Conservation (phyloP, 805 yeast genomes). For the Candida germanica region DNA sequence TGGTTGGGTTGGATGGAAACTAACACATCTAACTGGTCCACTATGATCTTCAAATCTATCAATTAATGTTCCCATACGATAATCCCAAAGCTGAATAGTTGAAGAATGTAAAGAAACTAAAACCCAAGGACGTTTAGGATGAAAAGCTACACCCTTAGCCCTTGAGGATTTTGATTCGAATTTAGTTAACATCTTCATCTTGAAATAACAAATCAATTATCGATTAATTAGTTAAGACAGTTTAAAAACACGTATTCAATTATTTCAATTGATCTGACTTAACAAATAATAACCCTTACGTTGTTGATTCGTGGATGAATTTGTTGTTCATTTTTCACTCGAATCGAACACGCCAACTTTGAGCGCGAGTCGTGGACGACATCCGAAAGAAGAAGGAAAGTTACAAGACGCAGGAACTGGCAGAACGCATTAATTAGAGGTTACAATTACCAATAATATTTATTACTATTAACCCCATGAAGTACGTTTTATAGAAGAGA, state of each 20-base stretch:
- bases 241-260: slow-evolving; percentile 3
- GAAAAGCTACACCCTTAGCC: slow-evolving; percentile 97
- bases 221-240: too few species aligned
- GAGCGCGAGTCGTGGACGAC: neutral
- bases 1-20: slow-evolving; percentile 97
- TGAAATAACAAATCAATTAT: slow-evolving; percentile 18
- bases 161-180: slow-evolving; percentile 97
- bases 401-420: too few species aligned
- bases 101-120: slow-evolving; percentile 92
- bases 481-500: too few species aligned
- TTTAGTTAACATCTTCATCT: slow-evolving; percentile 75
- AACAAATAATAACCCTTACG: neutral
- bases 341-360: slow-evolving; percentile 9
- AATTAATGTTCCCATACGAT: slow-evolving; percentile 96
- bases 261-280: slow-evolving; percentile 4
- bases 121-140: slow-evolving; percentile 95
- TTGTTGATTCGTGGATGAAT: slow-evolving; percentile 12
- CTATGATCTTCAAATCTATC: slow-evolving; percentile 97
- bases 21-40: slow-evolving; percentile 95
- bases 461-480: too few species aligned
- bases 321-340: slow-evolving; percentile 10
- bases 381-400: too few species aligned
- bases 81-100: slow-evolving; percentile 99
- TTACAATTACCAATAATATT: too few species aligned
- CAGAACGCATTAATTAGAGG: too few species aligned